These are phyloP conservation scores for Apophysomyces ossiformis DNA, from an alignment of 371 early-diverging fungal species.

Conservation along the genomic window DNA sequence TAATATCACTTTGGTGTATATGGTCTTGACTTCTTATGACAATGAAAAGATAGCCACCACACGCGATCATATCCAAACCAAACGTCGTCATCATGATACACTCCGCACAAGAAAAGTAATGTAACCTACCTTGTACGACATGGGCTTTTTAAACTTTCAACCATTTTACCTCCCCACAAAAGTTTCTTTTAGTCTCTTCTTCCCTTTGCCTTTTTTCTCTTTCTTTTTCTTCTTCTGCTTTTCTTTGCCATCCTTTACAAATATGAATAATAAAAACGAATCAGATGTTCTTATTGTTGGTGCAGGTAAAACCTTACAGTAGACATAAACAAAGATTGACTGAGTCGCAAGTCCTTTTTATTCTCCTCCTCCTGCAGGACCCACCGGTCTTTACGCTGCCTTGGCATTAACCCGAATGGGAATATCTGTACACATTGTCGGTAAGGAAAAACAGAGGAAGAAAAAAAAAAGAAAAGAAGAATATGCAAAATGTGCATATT, in stretches of 20 bases:
- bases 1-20: conserved; percentile 28
- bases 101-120: conserved; percentile 3
- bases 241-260: conserved; percentile 20
- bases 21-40: conserved; percentile 22
- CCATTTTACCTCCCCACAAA: conserved; percentile 2
- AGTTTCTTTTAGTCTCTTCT: conserved; percentile 8
- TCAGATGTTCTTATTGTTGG: conserved; percentile 46
- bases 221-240: conserved; percentile 21
- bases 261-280: conserved; percentile 20
- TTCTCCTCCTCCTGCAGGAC: conserved; percentile 22
- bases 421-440: conserved; percentile 42
- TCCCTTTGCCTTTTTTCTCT: conserved; percentile 10
- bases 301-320: conserved; percentile 33
- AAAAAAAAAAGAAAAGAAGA: conserved; percentile 1
- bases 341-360: not conserved
- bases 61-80: conserved; percentile 14
- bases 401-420: conserved; percentile 37
- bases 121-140: not conserved
- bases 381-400: conserved; percentile 45
- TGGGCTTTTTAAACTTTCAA: not conserved
- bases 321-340: not conserved
- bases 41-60: conserved; percentile 22
- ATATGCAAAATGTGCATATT: not conserved
- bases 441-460: conserved; percentile 19
- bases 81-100: conserved; percentile 1